A percentile compares a stretch with the other conserved stretches of the same genome.
Conservation (phyloP, 1,139 yeast species). For the Ashbya aceris region DNA sequence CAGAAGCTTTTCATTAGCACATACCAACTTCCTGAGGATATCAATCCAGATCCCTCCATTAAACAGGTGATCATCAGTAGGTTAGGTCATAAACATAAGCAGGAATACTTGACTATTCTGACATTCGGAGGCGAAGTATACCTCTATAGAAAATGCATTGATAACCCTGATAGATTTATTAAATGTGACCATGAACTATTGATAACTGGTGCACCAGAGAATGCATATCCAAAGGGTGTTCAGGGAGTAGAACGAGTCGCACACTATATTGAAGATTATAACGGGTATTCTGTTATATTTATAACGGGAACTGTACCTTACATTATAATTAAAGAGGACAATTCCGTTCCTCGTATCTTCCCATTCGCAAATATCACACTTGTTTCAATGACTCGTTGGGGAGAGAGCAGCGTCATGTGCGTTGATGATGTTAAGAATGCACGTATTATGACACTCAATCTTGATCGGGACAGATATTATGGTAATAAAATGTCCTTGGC, state of each 20-base stretch:
- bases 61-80: slow-evolving; percentile 60
- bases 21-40: slow-evolving; percentile 49
- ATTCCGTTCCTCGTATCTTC: slow-evolving; percentile 58
- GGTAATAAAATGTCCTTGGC: slow-evolving; percentile 58
- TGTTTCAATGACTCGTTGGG: slow-evolving; percentile 42
- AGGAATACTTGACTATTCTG: slow-evolving; percentile 58
- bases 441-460: slow-evolving; percentile 44
- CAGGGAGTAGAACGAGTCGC: slow-evolving; percentile 55
- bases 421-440: slow-evolving; percentile 67
- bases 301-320: slow-evolving; percentile 73
- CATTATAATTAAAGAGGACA: slow-evolving; percentile 53
- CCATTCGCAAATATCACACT: slow-evolving; percentile 58
- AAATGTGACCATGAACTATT: slow-evolving; percentile 39
- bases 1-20: slow-evolving; percentile 45
- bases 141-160: slow-evolving; percentile 51
- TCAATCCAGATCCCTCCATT: slow-evolving; percentile 63
- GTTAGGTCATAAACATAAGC: slow-evolving; percentile 48
- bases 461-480: slow-evolving; percentile 36
- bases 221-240: slow-evolving; percentile 62
- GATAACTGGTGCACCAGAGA: slow-evolving; percentile 68
- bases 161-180: slow-evolving; percentile 36
- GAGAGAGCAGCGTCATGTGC: slow-evolving; percentile 41
- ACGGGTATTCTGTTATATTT: slow-evolving; percentile 52
- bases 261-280: slow-evolving; percentile 49
- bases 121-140: slow-evolving; percentile 76